Base-by-base conservation (phyloP, 1,139 yeast genomes). In the Casaregolazyma suthepensis region DNA sequence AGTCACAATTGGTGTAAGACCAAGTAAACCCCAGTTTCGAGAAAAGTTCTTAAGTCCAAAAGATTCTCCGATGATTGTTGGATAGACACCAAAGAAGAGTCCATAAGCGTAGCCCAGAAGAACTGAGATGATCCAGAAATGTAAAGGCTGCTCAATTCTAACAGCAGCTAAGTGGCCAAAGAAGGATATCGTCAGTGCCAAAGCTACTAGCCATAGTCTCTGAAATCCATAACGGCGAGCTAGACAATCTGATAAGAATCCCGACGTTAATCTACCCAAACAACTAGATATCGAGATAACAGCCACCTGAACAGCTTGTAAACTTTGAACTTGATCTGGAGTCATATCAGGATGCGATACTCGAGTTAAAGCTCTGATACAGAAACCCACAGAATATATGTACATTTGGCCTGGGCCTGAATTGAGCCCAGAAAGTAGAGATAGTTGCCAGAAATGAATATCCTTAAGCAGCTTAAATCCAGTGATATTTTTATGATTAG, bases 341-440 rank as follows among this genome's bases (percentile, higher is more conserved):
- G 56, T 49, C 44, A 51, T 51, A 18, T 61, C 61, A 17, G 68
- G 62, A 44, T 67, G 61, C 52, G 72, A 73, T 50, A 66, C 64
- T 55, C 73, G 75, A 2, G 63, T 63, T 48, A 70, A 59, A 1
- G 88, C 85, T 54, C 81, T 78, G 19, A 85, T 77, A 29, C 84
- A 76, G 61, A 79, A 84, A 0, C 93, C 93, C 42, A 83, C 80
- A 2, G 86, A 79, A 63, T 79, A 83, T 35, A 86, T 85, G 64
- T 83, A 85, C 78, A 84, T 81, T 64, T 85, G 91, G 6, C 91
- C 91, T 54, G 82, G 73, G 3, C 89, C 86, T 63, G 85, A 82
- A 44, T 83, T 70, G 3, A 81, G 70, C 0, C 87, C 84, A 53
- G 85, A 70, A n/a, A 83, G 71, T 5, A 77, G 43, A 61, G 68